Evolutionary conservation across 805 yeast genomes (phyloP), one percentile per base, ranked within the genome.

Genomic region (Lachancea dasiensis): DNA sequence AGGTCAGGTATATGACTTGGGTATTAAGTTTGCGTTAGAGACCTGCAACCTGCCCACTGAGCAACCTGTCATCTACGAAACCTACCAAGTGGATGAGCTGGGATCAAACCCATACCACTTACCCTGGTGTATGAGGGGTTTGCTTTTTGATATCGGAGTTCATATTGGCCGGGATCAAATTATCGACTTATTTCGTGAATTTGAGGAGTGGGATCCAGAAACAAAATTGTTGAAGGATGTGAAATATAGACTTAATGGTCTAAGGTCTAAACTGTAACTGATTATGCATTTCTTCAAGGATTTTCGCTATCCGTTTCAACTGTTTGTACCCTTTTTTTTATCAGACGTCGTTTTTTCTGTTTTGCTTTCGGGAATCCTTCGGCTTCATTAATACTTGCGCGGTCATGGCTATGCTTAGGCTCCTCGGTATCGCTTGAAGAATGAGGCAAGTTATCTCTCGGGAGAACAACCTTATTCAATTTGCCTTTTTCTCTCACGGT

Each of bases 41-140:
- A 86, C 97, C 0, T 74, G 79, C 14, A 79, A 78, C 47, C 56
- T 79, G 14, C 61, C 69, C 9, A 59, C 64, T 27, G 66, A 73
- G 11, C 50, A 54, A 7, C 66, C 68, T 5, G 51, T 64, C 4
- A 57, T 49, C 14, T 60, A 52, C 44, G 56, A 49, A 37, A 65
- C 67, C 4, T 84, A 80, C 54, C 75, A 75, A 34, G 69, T 84
- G 27, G 77, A 84, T 6, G 73, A 74, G 44, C 61, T 81, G 14
- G 86, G 86, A 2, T 65, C 74, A 19, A 89, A 90, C 58, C 96
- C 96, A 0, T 90, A 74, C 52, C 77, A 82, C 41, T 63, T 90
- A 26, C 97, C 97, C 1, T 90, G 97, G 96, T 83, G 94, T 51
- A 74, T 87, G 64, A 65, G 95, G 30, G 95, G 96, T 0, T 64